Conservation (phyloP, 495 filamentous ascomycete genomes). For the Neurospora tetraspora region DNA sequence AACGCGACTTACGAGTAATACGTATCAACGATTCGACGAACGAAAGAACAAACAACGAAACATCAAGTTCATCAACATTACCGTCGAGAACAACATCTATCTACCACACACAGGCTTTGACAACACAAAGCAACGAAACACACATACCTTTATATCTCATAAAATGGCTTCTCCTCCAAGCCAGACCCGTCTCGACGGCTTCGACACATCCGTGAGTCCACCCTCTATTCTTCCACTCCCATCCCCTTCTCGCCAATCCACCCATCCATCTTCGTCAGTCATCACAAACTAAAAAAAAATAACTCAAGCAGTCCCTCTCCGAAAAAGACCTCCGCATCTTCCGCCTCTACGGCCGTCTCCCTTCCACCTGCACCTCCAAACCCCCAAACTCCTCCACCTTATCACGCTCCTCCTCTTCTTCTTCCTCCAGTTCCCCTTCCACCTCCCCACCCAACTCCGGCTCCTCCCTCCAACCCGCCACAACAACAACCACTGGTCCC, state of each 20-base stretch:
- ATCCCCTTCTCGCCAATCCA: background rate
- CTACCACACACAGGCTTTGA: background rate
- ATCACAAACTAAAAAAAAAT: background rate
- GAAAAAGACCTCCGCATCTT: conserved; percentile 37
- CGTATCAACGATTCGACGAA: background rate
- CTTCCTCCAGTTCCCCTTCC: background rate
- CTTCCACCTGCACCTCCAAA: conserved; percentile 31
- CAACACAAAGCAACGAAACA: background rate
- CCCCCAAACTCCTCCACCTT: background rate
- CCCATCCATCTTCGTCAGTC: background rate
- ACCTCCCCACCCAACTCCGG: background rate
- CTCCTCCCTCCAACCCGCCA: background rate
- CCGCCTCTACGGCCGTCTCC: conserved; percentile 86
- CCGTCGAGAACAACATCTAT: background rate
- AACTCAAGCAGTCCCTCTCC: background rate
- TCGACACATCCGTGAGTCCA: background rate
- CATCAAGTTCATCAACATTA: background rate
- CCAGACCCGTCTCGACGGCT: background rate
- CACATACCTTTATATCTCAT: background rate
- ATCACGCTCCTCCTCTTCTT: too few relatives aligned
- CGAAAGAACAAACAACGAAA: background rate
- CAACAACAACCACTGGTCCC: background rate
- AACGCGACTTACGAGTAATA: background rate
- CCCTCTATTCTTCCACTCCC: background rate
- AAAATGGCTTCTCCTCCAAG: background rate